phyloP scores from a whole-genome alignment of 495 filamentous ascomycete genomes.

The Daldinia grandis region DNA sequence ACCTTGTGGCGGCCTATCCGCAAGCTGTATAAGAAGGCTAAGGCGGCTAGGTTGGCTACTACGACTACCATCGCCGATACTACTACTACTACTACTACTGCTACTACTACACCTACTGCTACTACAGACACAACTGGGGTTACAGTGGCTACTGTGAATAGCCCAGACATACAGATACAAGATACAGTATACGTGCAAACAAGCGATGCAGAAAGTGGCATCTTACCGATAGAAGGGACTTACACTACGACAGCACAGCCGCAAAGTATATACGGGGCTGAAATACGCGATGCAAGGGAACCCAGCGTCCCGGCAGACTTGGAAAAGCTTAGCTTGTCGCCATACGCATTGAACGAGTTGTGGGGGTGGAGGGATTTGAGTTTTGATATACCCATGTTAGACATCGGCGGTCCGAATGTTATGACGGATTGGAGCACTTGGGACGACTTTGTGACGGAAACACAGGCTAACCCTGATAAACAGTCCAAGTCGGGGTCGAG shows the following conservation, averaged over 20 bases:
- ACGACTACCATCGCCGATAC: neutral
- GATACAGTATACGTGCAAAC: slow-evolving; percentile 8
- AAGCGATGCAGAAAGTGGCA: neutral
- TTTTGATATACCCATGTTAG: slow-evolving; percentile 33
- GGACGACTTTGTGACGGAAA: slow-evolving; percentile 49
- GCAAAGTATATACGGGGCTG: slow-evolving; percentile 11
- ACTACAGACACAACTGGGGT: neutral
- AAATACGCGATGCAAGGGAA: slow-evolving; percentile 14
- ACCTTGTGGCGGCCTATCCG: slow-evolving; percentile 75
- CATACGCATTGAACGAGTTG: slow-evolving; percentile 28
- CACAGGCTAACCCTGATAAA: slow-evolving; percentile 30
- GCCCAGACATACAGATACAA: neutral
- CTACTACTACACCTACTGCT: neutral
- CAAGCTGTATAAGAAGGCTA: slow-evolving; percentile 69
- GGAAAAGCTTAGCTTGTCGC: slow-evolving; percentile 19
- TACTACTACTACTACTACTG: slow-evolving; percentile 1
- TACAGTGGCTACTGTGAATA: neutral
- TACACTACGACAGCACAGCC: slow-evolving; percentile 5
- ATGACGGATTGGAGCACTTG: slow-evolving; percentile 46
- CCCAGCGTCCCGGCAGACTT: slow-evolving; percentile 17
- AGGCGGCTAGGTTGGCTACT: slow-evolving; percentile 50
- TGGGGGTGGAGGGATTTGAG: slow-evolving; percentile 37
- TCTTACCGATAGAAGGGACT: neutral
- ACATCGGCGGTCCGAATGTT: slow-evolving; percentile 7
- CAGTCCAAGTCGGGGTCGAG: slow-evolving; percentile 37